These are phyloP conservation scores for Ceriops zippeliana DNA, from an alignment of 345 rosid species.

Conservation along the genomic window DNA sequence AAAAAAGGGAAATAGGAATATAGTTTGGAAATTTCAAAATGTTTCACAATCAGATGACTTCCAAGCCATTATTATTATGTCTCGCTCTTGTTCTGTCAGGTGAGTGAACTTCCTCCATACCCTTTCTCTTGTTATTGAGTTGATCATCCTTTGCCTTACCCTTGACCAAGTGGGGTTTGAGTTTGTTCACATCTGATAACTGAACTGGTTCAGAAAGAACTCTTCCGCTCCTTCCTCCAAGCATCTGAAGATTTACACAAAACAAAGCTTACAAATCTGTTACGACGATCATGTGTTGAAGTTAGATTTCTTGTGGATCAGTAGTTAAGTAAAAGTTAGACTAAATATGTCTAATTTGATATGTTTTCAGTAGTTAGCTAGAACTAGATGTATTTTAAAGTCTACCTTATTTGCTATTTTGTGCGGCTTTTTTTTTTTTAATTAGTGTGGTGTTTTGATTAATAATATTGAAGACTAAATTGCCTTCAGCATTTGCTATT, in stretches of 20 bases:
- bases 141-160: conserved; percentile 30
- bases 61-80: conserved; percentile 19
- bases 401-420: too few species aligned
- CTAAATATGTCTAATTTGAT: too few species aligned
- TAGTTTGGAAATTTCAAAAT: background rate
- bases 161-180: conserved; percentile 53
- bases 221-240: conserved; percentile 93
- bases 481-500: background rate
- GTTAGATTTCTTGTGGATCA: background rate
- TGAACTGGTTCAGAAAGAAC: conserved; percentile 79
- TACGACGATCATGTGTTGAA: too few species aligned
- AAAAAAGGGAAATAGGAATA: too few species aligned
- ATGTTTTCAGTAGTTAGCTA: too few species aligned
- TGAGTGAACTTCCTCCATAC: conserved; percentile 32
- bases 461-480: background rate
- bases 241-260: conserved; percentile 40
- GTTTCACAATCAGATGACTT: conserved; percentile 7
- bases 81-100: conserved; percentile 34
- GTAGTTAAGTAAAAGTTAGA: background rate
- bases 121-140: conserved; percentile 38
- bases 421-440: too few species aligned
- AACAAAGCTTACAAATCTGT: background rate
- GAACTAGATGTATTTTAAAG: too few species aligned
- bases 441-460: background rate
- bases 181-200: conserved; percentile 74